phyloP scores from a whole-genome alignment of 2,329 filamentous ascomycete genomes.

The Proliferodiscus dingleyae region DNA sequence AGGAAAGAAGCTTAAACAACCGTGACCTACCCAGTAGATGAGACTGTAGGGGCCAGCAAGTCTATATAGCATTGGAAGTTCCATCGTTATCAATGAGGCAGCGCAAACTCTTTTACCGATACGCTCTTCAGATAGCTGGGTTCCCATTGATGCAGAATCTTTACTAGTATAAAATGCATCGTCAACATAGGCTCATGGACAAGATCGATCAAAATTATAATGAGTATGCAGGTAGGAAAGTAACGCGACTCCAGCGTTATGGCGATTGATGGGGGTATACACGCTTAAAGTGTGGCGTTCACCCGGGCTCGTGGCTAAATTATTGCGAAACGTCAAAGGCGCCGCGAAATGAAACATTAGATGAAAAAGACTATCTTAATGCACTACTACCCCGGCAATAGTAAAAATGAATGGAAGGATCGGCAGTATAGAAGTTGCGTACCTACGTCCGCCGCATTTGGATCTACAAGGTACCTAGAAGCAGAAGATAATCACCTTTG shows the following conservation, averaged over 20 bases:
- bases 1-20: not conserved
- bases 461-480: not conserved
- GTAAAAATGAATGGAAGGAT: not conserved
- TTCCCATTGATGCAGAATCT: not conserved
- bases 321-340: not conserved
- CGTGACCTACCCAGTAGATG: not conserved
- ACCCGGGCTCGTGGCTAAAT: not conserved
- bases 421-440: not conserved
- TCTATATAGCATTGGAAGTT: not conserved
- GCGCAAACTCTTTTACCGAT: not conserved
- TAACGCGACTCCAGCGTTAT: not conserved
- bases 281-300: not conserved
- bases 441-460: not conserved
- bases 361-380: not conserved
- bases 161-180: not conserved
- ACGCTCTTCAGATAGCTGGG: not conserved
- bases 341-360: not conserved
- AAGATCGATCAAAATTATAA: not conserved
- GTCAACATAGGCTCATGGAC: not conserved
- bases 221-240: not conserved
- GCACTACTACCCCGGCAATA: not conserved
- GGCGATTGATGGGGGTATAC: not conserved
- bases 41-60: not conserved
- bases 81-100: not conserved
- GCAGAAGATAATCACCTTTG: not conserved